Evolutionary conservation across 176 grass and related monocot genomes (phyloP).

Genomic region (Thinopyrum elongatum): DNA sequence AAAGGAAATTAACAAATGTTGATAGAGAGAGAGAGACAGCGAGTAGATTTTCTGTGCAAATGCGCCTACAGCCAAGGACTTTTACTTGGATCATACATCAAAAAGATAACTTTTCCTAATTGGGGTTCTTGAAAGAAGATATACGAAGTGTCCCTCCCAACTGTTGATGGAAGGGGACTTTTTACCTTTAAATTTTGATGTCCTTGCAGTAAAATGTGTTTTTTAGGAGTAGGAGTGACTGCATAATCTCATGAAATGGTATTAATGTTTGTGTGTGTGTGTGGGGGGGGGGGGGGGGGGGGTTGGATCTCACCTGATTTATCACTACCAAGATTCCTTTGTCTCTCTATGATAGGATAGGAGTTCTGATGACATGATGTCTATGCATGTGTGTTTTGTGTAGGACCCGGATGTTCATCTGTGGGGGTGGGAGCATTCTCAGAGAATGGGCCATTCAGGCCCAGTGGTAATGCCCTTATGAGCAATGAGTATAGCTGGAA

Average conservation of each 20-base stretch:
- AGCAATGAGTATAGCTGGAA: constrained; percentile 95
- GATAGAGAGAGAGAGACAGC: neutral
- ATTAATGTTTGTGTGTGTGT: too few species aligned
- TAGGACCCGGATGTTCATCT: constrained; percentile 95
- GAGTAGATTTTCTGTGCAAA: constrained; percentile 17
- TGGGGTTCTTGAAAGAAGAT: neutral
- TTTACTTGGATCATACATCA: neutral
- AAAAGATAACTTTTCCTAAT: neutral
- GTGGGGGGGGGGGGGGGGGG: neutral
- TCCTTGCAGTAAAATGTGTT: neutral
- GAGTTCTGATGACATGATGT: constrained; percentile 30
- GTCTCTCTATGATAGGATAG: neutral
- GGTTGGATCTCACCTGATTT: neutral
- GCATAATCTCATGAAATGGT: neutral
- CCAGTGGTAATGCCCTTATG: constrained; percentile 63
- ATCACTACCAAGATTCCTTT: neutral
- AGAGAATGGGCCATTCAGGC: constrained; percentile 94
- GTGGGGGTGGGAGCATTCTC: constrained; percentile 95
- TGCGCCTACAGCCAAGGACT: neutral
- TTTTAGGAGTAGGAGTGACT: neutral
- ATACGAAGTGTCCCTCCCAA: neutral
- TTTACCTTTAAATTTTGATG: neutral
- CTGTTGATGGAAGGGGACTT: neutral
- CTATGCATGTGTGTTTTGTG: constrained; percentile 15
- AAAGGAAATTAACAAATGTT: neutral